Percentiles rank a stretch among this genome's conserved stretches.
phyloP scores from a whole-genome alignment of 129 eudicot species.

The Silybum marianum region DNA sequence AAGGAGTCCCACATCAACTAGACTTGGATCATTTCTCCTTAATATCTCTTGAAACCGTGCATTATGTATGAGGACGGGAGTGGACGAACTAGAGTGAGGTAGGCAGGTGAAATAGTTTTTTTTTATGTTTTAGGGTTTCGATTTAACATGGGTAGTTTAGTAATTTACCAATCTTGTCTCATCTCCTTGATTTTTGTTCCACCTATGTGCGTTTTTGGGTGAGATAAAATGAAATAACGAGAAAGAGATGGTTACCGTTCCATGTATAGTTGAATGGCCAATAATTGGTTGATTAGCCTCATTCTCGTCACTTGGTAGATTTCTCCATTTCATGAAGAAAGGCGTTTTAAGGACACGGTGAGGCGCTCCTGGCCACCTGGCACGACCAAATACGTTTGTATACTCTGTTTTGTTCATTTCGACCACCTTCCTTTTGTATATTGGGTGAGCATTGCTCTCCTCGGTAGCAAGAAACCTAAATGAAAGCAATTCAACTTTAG shows the following conservation, averaged over 20 bases:
- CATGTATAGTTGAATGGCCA: constrained; percentile 74
- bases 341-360: constrained; percentile 80
- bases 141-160: neutral
- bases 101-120: too few species aligned
- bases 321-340: constrained; percentile 71
- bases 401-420: constrained; percentile 76
- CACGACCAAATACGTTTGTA: constrained; percentile 86
- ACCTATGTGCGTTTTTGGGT: neutral
- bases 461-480: constrained; percentile 86
- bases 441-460: constrained; percentile 93
- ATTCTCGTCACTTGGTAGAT: constrained; percentile 59
- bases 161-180: neutral
- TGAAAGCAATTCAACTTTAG: neutral
- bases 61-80: neutral
- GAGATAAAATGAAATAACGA: neutral
- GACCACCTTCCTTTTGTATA: constrained; percentile 72
- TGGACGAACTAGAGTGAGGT: neutral
- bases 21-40: neutral
- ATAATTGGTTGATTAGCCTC: constrained; percentile 77
- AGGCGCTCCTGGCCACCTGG: constrained; percentile 95
- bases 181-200: neutral
- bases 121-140: neutral
- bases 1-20: neutral
- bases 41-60: neutral
- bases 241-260: constrained; percentile 42